Evolutionary conservation across 768 basidiomycete species (phyloP).

Genomic region (Erythrobasidium yunnanense): DNA sequence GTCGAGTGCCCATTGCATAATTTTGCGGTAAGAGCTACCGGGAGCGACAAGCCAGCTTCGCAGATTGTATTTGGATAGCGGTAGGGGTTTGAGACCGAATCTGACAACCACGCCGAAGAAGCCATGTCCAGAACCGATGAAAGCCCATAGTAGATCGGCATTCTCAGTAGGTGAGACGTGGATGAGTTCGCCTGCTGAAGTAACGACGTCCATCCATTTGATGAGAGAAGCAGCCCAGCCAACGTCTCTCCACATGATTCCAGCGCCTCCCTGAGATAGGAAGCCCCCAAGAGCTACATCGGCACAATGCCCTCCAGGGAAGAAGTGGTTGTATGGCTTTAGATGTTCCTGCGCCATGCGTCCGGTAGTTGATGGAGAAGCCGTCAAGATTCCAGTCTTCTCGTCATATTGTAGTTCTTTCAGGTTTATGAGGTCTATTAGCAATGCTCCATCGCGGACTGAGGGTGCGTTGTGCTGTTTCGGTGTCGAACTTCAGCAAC

Average conservation of each 20-base stretch:
- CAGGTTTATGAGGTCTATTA: neutral
- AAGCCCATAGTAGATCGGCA: neutral
- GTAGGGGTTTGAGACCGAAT: neutral
- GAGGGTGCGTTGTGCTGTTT: neutral
- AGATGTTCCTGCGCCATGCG: neutral
- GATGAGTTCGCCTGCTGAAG: neutral
- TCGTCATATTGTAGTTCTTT: neutral
- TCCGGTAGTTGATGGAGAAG: neutral
- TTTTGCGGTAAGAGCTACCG: neutral
- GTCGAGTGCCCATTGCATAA: neutral
- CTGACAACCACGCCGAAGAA: neutral
- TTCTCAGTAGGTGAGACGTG: neutral
- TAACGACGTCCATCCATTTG: neutral
- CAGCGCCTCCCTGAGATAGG: neutral
- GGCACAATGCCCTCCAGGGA: neutral
- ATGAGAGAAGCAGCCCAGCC: neutral
- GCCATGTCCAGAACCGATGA: neutral
- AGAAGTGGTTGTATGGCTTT: neutral
- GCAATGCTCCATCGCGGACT: neutral
- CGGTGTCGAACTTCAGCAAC: neutral
- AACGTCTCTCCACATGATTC: neutral
- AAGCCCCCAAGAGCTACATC: neutral
- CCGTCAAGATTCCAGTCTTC: neutral
- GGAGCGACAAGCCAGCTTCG: neutral
- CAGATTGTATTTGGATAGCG: neutral